Evolutionary conservation across 2,329 filamentous ascomycete species (phyloP).

Genomic region (Grosmannia clavigera): DNA sequence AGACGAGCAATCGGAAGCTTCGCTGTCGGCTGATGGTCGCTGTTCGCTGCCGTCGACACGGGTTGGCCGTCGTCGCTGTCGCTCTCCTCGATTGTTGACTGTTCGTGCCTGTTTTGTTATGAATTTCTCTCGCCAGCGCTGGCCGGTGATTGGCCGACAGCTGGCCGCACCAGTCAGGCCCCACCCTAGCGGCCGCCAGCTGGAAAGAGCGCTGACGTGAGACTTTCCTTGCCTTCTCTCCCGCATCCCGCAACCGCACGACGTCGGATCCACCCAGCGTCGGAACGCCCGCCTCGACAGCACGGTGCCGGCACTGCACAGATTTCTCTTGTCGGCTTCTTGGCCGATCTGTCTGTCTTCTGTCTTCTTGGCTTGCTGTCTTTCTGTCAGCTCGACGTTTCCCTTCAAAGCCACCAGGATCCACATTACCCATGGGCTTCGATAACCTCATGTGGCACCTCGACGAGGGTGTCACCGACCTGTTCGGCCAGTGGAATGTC

Average conservation of each 20-base stretch:
- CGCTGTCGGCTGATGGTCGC: not conserved
- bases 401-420: too few relatives aligned
- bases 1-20: too few relatives aligned
- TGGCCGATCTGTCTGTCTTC: not conserved
- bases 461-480: slow-evolving; percentile 55
- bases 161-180: not conserved
- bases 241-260: not conserved
- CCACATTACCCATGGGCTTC: slow-evolving; percentile 26
- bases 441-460: slow-evolving; percentile 51
- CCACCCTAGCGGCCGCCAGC: not conserved
- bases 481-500: slow-evolving; percentile 70
- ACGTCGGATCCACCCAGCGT: not conserved
- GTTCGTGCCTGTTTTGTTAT: not conserved
- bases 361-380: too few relatives aligned
- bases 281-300: not conserved
- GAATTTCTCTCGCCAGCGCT: not conserved
- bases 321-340: not conserved
- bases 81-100: not conserved
- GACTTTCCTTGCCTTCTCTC: not conserved
- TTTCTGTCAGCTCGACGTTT: too few relatives aligned
- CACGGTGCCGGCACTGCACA: not conserved
- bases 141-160: not conserved
- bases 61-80: not conserved
- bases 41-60: too few relatives aligned
- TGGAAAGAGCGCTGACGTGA: not conserved